These are phyloP conservation scores for Pseudonitzschia multistriata DNA, from an alignment of 108 stramenopile species.

Conservation along the genomic window DNA sequence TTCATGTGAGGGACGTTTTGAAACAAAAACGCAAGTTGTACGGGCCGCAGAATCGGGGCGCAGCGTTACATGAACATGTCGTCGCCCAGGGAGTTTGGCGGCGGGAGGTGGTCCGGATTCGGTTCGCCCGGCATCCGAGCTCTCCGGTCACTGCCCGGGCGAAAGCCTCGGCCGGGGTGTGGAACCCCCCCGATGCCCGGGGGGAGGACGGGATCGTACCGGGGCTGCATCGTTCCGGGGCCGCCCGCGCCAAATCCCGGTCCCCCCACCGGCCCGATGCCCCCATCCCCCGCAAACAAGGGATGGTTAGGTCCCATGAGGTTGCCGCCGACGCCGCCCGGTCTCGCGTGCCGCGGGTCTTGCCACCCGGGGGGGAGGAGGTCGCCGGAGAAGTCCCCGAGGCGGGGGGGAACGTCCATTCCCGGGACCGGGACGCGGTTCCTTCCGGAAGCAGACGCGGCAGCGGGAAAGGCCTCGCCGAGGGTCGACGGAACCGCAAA, in stretches of 20 bases:
- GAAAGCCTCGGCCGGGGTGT: constrained; percentile 19
- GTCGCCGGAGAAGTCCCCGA: constrained; percentile 74
- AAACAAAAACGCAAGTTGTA: too few relatives aligned
- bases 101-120: constrained; percentile 77
- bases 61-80: constrained; percentile 45
- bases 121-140: constrained; percentile 50
- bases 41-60: too few relatives aligned
- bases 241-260: constrained; percentile 38
- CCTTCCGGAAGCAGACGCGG: not conserved
- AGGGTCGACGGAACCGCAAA: constrained; percentile 27
- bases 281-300: constrained; percentile 43
- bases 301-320: constrained; percentile 87
- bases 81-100: constrained; percentile 51
- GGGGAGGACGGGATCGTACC: constrained; percentile 78
- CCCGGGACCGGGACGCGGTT: not conserved
- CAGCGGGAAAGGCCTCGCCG: constrained; percentile 38
- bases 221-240: constrained; percentile 66
- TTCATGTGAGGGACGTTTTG: too few relatives aligned
- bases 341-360: constrained; percentile 29
- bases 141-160: constrained; percentile 25
- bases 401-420: not conserved
- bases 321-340: constrained; percentile 45
- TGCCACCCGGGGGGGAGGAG: constrained; percentile 63
- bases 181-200: constrained; percentile 49
- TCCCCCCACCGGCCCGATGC: constrained; percentile 13